phyloP scores from a whole-genome alignment of 2,329 filamentous ascomycete genomes.

The Fusarium liriodendri region DNA sequence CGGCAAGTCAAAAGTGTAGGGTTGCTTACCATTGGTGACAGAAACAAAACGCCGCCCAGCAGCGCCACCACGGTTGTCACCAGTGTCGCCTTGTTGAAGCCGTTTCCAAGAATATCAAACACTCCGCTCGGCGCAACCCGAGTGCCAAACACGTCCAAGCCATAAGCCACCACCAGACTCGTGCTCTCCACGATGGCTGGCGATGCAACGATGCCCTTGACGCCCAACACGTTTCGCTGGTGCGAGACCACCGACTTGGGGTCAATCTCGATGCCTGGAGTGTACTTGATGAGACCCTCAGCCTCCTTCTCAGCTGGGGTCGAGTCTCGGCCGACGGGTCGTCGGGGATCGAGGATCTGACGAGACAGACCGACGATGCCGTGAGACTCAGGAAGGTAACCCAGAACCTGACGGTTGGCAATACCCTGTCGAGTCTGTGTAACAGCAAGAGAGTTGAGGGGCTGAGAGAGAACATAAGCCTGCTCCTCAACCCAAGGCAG shows the following conservation, averaged over 20 bases:
- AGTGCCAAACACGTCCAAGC: constrained; percentile 88
- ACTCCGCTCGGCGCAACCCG: constrained; percentile 86
- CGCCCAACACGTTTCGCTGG: constrained; percentile 81
- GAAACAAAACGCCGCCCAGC: constrained; percentile 77
- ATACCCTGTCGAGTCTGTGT: constrained; percentile 95
- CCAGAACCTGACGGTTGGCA: constrained; percentile 83
- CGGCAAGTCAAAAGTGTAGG: background rate
- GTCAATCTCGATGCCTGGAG: constrained; percentile 83
- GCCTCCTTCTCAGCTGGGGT: constrained; percentile 79
- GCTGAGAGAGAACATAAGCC: constrained; percentile 81
- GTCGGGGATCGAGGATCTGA: constrained; percentile 82
- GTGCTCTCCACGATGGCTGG: constrained; percentile 92
- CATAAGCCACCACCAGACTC: constrained; percentile 87
- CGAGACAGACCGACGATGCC: constrained; percentile 85
- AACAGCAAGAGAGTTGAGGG: constrained; percentile 83
- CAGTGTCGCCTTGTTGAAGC: constrained; percentile 91
- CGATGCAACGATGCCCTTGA: constrained; percentile 77
- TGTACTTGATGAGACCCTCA: constrained; percentile 84
- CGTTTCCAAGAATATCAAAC: constrained; percentile 93
- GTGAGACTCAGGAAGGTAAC: constrained; percentile 78
- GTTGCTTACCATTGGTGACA: constrained; percentile 86
- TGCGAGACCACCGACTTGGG: constrained; percentile 85
- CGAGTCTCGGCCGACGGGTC: constrained; percentile 86
- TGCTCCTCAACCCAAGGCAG: constrained; percentile 83
- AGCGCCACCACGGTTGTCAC: constrained; percentile 86